Base-by-base conservation (phyloP, 257 asterid genomes). In the Primulina eburnea region DNA sequence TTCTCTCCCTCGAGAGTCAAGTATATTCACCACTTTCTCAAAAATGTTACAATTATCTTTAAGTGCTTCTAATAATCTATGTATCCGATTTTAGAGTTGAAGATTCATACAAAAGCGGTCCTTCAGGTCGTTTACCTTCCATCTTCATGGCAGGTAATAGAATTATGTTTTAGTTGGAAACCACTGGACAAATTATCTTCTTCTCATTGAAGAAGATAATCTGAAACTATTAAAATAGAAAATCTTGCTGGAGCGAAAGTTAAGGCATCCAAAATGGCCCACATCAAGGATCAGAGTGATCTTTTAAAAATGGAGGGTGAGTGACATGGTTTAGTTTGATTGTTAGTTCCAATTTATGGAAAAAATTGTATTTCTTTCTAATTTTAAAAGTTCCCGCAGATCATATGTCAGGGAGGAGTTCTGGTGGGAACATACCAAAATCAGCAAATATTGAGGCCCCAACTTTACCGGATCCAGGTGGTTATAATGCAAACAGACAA, bases 1-100 rank as follows among this genome's bases (percentile, higher is more conserved):
- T 82, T 83, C 81, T 77, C 91, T 38, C 96, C 89, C 38, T 78
- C 89, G 53, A 82, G 87, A 86, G 79, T 87, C 91, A 89, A 84
- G 97, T 91, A 85, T 62, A 82, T 65, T 78, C 59, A 57, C 72
- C 52, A 69, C 68, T 63, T 73, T 60, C 50, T 67, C 47, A 18
- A 18, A 50, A 62, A 21, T 38, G 63, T 63, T 82, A 68, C 62
- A 60, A 43, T 64, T 34, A 35, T 74, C 57, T 74, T 71, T 65
- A 34, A 47, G 64, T 78, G 40, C 70, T 76, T 78, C 78, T 77
- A 64, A 79, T 65, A 55, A 29, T 59, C 68, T 59, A 29, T 66
- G 57, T 73, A n/a, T 30, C 53, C 65, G 30, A 70, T 62, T 52
- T 52, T 79, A 91, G 97, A 85, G 76, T 84, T 75, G 96, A 91